Evolutionary conservation across 2,329 filamentous ascomycete species (phyloP), one percentile per base, ranked within the genome.

Genomic region (Paecilomyces formosus): DNA sequence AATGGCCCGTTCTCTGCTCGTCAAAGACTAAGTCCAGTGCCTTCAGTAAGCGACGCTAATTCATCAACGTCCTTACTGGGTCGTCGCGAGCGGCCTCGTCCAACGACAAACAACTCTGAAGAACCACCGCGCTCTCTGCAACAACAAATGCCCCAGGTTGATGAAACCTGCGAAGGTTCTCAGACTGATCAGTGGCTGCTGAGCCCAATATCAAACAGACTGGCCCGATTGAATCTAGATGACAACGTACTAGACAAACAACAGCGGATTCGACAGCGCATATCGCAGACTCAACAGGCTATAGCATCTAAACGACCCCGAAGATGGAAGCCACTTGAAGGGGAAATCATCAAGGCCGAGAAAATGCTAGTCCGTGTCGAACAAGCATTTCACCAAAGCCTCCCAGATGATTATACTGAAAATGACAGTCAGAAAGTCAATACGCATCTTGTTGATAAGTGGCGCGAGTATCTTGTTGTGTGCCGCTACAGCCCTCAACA

Each of bases 331-430:
- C 67, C 77, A 24, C 73, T 77, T 56, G 80, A 85, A 63, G 86
- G 86, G 4, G 81, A 86, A 61, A 83, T 88, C 55, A 75, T 88
- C 58, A 87, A 87, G 70, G 85, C 86, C 71, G 85, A 88, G 66
- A 84, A 82, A 60, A 88, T 88, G 86, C 79, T 88, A 22, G 81
- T 88, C 21, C 79, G 84, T 22, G 79, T 87, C 24, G 86, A 87
- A 64, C 76, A 77, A 49, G 79, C 76, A 6, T 65, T 76, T 49
- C 78, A 80, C 62, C 75, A 73, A n/a, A 64, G 80, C 3, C 72
- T 86, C 8, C 81, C 83, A 0, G 78, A 81, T 6, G 83, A 87
- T 58, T 88, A 84, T 62, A 82, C 84, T 57, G 86, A 88, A 67
- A 87, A 86, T 62, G 79, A 81, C 53, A 86, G 82, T 61, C 75